phyloP scores from a whole-genome alignment of 805 yeast genomes.

The Candida arabinofermentans region DNA sequence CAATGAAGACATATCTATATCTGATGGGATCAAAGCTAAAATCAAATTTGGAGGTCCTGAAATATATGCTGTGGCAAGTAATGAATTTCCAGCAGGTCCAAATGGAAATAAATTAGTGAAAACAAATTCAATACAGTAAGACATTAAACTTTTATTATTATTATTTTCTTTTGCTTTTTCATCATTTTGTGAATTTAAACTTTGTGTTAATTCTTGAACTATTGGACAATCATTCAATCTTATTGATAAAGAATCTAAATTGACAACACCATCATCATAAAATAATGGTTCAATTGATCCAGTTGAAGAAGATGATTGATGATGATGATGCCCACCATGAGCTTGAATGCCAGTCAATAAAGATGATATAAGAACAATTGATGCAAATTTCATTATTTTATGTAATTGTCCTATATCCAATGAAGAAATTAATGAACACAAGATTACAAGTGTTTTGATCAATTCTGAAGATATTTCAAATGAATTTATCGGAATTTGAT shows the following conservation, averaged over 20 bases:
- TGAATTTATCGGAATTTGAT: too few species aligned
- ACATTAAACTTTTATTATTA: slow-evolving; percentile 11
- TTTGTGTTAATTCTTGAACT: slow-evolving; percentile 36
- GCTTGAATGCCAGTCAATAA: not conserved
- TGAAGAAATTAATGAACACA: not conserved
- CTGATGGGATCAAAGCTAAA: slow-evolving; percentile 52
- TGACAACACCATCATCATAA: slow-evolving; percentile 40
- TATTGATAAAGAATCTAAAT: slow-evolving; percentile 33
- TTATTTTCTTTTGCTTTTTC: slow-evolving; percentile 7
- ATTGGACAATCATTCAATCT: slow-evolving; percentile 31
- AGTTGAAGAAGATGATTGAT: not conserved
- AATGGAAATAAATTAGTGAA: slow-evolving; percentile 45
- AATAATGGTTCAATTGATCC: slow-evolving; percentile 9
- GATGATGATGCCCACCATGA: not conserved
- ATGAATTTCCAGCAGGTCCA: slow-evolving; percentile 58
- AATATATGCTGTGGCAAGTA: slow-evolving; percentile 60
- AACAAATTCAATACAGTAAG: slow-evolving; percentile 31
- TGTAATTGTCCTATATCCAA: not conserved
- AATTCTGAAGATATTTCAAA: too few species aligned
- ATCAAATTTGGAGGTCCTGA: slow-evolving; percentile 62
- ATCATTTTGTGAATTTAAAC: too few species aligned
- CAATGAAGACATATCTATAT: slow-evolving; percentile 47
- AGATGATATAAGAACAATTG: not conserved
- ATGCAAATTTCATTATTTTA: not conserved
- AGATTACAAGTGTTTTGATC: too few species aligned